These are phyloP conservation scores for Tolypocladium sp. DNA, from an alignment of 2,329 filamentous ascomycete species.

Conservation along the genomic window DNA sequence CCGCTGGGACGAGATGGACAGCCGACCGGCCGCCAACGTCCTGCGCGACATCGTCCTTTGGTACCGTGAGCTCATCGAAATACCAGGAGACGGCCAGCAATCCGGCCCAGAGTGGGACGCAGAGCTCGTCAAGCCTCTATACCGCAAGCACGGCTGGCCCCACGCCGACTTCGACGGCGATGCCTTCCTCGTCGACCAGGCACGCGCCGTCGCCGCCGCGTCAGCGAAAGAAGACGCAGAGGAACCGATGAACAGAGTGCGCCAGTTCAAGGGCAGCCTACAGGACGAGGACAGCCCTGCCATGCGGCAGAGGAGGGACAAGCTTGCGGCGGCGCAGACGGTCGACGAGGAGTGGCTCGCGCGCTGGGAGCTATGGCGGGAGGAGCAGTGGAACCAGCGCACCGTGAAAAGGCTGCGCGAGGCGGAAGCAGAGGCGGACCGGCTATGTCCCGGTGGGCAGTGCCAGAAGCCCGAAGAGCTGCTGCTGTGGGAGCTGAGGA, in stretches of 20 bases:
- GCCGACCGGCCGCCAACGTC: neutral
- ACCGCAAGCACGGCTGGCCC: conserved; percentile 12
- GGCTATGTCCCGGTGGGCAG: neutral
- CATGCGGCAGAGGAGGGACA: neutral
- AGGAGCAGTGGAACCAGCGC: neutral
- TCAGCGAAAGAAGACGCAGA: neutral
- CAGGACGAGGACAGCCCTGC: neutral
- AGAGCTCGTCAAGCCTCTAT: conserved; percentile 5
- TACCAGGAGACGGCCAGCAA: neutral
- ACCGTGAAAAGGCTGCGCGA: neutral
- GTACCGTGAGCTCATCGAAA: neutral
- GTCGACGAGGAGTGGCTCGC: neutral
- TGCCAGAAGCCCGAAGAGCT: neutral
- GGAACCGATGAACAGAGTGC: neutral
- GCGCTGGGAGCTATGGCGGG: neutral
- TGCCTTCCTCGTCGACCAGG: conserved; percentile 6
- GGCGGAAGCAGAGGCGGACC: neutral
- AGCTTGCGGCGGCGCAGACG: neutral
- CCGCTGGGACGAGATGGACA: neutral
- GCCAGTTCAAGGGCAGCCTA: accelerated
- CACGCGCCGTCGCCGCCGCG: neutral
- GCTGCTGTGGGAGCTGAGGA: neutral
- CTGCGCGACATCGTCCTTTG: neutral
- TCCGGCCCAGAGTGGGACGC: neutral
- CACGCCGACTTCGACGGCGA: conserved; percentile 9